A percentile compares a stretch with the other conserved stretches of the same genome.
phyloP scores from a whole-genome alignment of 768 basidiomycete genomes.

The Lactarius evosmus region DNA sequence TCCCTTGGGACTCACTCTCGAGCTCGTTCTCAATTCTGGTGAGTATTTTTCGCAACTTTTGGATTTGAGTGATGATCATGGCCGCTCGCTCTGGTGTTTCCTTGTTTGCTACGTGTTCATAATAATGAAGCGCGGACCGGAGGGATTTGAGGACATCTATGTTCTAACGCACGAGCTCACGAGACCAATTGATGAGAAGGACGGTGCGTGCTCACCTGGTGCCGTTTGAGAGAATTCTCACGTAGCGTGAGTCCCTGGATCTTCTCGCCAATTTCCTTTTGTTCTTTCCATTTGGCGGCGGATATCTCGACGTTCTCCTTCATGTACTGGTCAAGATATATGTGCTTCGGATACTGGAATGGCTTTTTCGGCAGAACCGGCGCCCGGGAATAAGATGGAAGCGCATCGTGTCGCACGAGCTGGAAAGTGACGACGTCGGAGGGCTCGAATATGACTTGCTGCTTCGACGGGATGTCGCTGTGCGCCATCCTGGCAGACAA shows the following conservation, averaged over 20 bases:
- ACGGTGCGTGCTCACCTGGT: conserved; percentile 44
- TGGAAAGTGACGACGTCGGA: conserved; percentile 65
- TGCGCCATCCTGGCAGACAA: conserved; percentile 32
- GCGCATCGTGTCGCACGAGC: conserved; percentile 35
- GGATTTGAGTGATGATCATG: conserved; percentile 42
- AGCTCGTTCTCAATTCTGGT: conserved; percentile 51
- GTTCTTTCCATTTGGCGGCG: conserved; percentile 36
- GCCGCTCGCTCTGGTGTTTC: conserved; percentile 47
- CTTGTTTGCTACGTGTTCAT: conserved; percentile 58
- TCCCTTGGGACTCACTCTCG: conserved; percentile 42
- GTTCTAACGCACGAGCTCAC: conserved; percentile 39
- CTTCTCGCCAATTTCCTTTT: conserved; percentile 44
- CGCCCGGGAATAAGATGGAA: conserved; percentile 28
- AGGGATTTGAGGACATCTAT: conserved; percentile 62
- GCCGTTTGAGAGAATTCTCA: conserved; percentile 47
- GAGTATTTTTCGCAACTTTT: conserved; percentile 53
- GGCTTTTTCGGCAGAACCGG: conserved; percentile 25
- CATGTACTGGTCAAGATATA: conserved; percentile 75
- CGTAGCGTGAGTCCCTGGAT: conserved; percentile 45
- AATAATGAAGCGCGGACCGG: conserved; percentile 62
- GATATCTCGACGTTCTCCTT: conserved; percentile 50
- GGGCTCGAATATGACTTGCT: conserved; percentile 59
- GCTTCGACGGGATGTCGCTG: conserved; percentile 34
- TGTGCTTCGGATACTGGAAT: conserved; percentile 59
- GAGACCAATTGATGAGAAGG: not conserved